Base-by-base conservation (phyloP, 805 yeast species). In the Candida gorgasii region DNA sequence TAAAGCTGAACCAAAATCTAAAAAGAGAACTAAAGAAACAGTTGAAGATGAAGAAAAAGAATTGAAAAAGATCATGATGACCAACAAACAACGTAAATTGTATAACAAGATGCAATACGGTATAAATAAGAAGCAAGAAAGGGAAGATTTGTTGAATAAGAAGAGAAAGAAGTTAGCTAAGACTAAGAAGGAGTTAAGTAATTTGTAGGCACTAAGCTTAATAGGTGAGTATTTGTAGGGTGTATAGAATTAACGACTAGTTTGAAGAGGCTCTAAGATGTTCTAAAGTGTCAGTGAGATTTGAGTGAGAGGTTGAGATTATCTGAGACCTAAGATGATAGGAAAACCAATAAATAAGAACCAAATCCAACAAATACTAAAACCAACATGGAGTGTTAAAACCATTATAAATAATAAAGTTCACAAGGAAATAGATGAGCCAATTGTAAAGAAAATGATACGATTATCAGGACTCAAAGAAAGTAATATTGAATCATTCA, bases 51-150 rank as follows among this genome's bases (percentile, higher is more conserved):
- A 85, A 70, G 97, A 89, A 63, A 87, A 88, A 71, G 93, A 90
- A 52, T 79, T 92, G 72, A 87, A 87, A 74, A 82, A 82, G 83
- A 88, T 89, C 59, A 92, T 93, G 99, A 92, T 93, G 99, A 79
- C 92, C 55, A 89, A 89, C 73, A 93, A 92, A 68, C 96, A 92
- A 72, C 86, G 89, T 75, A 88, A 87, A 65, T 74, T 90, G 52
- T 93, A 93, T 76, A 86, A 86, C 73, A 86, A 86, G 82, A 88
- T 92, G 95, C 93, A 89, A 71, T 83, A 88, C 63, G 92, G 96
- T 45, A 80, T 86, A 55, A 82, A 84, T 46, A 81, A 87, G 78
- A 86, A 87, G 71, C 89, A 86, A 58, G 76, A 76, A 40, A 82
- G 92, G 67, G 79, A 80, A 57, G 85, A 84, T 44, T 78, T 74